Evolutionary conservation across 192 early-diverging fungal species (phyloP).

Genomic region (Backusella parvicylindrica): DNA sequence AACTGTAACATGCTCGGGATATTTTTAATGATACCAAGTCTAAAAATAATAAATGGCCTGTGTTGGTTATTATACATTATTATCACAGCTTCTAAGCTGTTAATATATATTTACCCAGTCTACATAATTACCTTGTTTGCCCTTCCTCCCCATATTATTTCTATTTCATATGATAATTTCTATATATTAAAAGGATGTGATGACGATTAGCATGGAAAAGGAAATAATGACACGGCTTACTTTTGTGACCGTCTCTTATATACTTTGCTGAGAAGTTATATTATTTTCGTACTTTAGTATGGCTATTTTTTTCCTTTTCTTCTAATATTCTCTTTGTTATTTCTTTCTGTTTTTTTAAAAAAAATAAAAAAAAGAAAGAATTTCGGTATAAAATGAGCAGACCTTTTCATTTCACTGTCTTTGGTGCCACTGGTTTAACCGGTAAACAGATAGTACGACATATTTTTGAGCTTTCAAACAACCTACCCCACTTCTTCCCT

Average conservation of each 20-base stretch:
- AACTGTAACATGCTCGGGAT: too few relatives aligned
- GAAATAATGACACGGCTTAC: background rate
- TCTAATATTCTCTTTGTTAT: background rate
- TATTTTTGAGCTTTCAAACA: constrained; percentile 22
- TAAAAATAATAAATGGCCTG: too few relatives aligned
- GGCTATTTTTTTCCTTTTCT: background rate
- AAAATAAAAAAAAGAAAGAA: background rate
- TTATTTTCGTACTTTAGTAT: background rate
- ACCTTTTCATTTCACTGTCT: constrained; percentile 43
- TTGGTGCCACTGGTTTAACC: constrained; percentile 63
- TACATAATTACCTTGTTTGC: too few relatives aligned
- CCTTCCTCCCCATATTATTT: background rate
- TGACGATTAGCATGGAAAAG: background rate
- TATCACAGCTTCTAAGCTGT: too few relatives aligned
- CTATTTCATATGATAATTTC: background rate
- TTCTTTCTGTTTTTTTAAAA: background rate
- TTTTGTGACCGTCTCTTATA: background rate
- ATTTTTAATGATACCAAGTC: too few relatives aligned
- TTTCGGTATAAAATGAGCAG: constrained; percentile 7
- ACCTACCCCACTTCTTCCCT: constrained; percentile 6
- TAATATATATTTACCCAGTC: too few relatives aligned
- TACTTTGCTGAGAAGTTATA: background rate
- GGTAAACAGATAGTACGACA: constrained; percentile 49
- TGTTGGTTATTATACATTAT: too few relatives aligned
- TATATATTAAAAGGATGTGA: background rate